Percentiles rank a stretch among this genome's conserved stretches.
phyloP scores from a whole-genome alignment of 306 rosid genomes.

The Quillaja saponaria region DNA sequence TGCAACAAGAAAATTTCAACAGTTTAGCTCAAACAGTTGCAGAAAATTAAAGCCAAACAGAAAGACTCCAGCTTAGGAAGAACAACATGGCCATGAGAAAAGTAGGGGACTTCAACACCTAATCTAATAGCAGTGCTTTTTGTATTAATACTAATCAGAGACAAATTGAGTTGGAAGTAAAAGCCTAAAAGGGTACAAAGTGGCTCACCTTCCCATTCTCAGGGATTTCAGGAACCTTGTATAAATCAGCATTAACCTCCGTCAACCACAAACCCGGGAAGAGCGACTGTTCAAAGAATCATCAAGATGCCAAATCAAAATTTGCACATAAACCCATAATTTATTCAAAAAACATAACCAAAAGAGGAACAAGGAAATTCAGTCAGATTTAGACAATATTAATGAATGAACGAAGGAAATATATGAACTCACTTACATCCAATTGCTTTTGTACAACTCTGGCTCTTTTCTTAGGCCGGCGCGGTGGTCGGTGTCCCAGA shows the following conservation, averaged over 20 bases:
- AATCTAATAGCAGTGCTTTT: not conserved
- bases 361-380: not conserved
- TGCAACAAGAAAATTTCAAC: slow-evolving; percentile 29
- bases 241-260: slow-evolving; percentile 64
- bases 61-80: not conserved
- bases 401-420: not conserved
- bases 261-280: slow-evolving; percentile 78
- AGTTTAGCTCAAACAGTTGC: not conserved
- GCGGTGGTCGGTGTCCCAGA: slow-evolving; percentile 59
- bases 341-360: not conserved
- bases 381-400: not conserved
- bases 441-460: slow-evolving; percentile 60
- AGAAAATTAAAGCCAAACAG: slow-evolving; percentile 11
- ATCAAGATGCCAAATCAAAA: not conserved
- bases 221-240: slow-evolving; percentile 59
- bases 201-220: slow-evolving; percentile 62
- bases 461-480: slow-evolving; percentile 66
- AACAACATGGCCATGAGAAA: too few relatives aligned
- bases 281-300: slow-evolving; percentile 40
- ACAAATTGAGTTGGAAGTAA: not conserved
- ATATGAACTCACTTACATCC: slow-evolving; percentile 48
- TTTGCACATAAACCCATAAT: not conserved
- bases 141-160: not conserved
- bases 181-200: not conserved
- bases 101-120: not conserved